Evolutionary conservation across 768 basidiomycete species (phyloP), one percentile per base, ranked within the genome.

Genomic region (Butyriboletus loyo): DNA sequence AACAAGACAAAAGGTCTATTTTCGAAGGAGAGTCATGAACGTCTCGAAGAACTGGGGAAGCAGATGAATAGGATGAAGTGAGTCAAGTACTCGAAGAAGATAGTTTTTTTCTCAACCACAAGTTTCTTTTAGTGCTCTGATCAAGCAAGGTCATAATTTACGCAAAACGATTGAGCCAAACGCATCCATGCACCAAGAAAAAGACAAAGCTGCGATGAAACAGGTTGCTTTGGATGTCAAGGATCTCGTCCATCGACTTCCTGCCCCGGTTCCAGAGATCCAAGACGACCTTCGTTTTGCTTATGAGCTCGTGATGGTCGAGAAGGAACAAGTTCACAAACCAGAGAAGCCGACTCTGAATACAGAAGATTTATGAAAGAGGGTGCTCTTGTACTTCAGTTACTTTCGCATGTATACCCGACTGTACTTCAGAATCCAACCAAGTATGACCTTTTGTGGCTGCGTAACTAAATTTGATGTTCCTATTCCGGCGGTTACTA

Each of bases 11-110:
- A 72, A 47, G 61, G 65, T 37, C 63, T 61, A 17, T 44, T 73
- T 13, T 59, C 27, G 4, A 49, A 56, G 11, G 70, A 61, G n/a
- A 47, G 48, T 24, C 72, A 76, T 46, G 64, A 72, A 15, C 66
- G 64, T 28, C 61, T 77, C 2, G 77, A 78, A 31, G 61, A 60
- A 36, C 36, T 74, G 14, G 61, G 57, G 8, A 57, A 59, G 37
- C 65, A 66, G 27, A 54, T 66, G 45, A 76, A 53, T 4, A 50
- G 61, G 31, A 57, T 72, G 17, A 68, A 13, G 79, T 78, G 50
- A 52, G 72, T 65, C 31, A 3, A 17, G 32, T 1, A 13, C 8
- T 19, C 4, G 7, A 13, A 2, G 44, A 28, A 13, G 10, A n/a
- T 4, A 22, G 35, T 9, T 38, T 7, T 34, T 37, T 42, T 27